Base-by-base conservation (phyloP, 2,329 filamentous ascomycete species). In the Helicocarpus griseus region DNA sequence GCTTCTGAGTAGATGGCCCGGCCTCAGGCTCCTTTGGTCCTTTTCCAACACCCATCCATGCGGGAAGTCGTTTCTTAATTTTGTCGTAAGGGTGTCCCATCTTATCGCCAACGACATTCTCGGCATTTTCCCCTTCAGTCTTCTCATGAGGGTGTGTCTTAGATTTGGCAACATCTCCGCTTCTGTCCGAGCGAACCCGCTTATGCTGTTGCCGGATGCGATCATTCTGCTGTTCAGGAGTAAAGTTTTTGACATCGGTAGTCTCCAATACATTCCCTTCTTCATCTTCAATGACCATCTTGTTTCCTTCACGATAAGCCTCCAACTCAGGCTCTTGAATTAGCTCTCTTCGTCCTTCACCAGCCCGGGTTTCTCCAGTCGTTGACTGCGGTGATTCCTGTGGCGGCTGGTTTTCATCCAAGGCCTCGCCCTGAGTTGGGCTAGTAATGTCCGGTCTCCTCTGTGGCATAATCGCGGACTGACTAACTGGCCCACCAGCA, bases 241-340 rank as follows among this genome's bases (percentile, higher is more conserved):
- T 69, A 55, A 73, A 63, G 31, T 71, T 59, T 14, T 58, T 63
- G 9, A 66, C 76, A 39, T 79, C 68, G 57, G 83, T 76, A 0
- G 87, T 80, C 17, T 80, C 80, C 5, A 96, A 65, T 2, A 96
- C 90, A 50, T 96, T 90, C 6, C 91, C 91, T 52, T 95, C 85
- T 56, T 83, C 76, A 60, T 95, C 86, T 67, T 97, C 91, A 51
- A 94, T 81, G 5, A 96, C 73, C 36, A 93, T 78, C 21, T 94
- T 69, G 49, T 83, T 67, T 1, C 90, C 89, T 69, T 96, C 89
- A 57, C 90, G 81, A 58, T 85, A 96, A 0, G 90, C 78, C 55
- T 94, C 82, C 8, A 87, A 66, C 35, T 66, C 60, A 17, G 68
- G 60, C 54, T 67, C 57, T 65, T 69, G 48, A 60, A 63, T 6